phyloP scores from a whole-genome alignment of 352 stramenopile species.

The Phytophthora quininea region DNA sequence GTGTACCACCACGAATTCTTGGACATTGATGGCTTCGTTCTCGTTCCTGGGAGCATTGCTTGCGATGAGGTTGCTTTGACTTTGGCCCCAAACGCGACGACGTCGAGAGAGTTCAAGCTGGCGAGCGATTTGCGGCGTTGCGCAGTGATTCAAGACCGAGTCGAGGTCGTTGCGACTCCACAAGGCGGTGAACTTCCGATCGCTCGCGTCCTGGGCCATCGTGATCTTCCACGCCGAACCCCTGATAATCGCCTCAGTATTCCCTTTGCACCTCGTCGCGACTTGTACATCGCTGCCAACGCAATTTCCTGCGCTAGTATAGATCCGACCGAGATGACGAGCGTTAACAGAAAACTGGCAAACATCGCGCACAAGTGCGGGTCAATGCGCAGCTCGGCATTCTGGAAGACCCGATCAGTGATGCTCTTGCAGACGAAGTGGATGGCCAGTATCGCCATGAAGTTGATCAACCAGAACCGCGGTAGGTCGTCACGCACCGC shows the following conservation, averaged over 20 bases:
- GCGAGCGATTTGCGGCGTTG: conserved; percentile 33
- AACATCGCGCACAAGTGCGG: conserved; percentile 51
- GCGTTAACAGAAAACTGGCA: conserved; percentile 29
- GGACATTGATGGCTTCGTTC: background rate
- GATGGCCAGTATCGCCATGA: conserved; percentile 21
- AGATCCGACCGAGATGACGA: conserved; percentile 35
- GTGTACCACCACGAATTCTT: conserved; percentile 7
- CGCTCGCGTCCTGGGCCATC: conserved; percentile 10
- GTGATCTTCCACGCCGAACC: background rate
- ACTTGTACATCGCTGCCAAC: conserved; percentile 8
- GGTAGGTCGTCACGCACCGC: conserved; percentile 29
- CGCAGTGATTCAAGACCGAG: conserved; percentile 37
- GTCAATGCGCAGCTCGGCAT: conserved; percentile 38
- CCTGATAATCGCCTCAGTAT: background rate
- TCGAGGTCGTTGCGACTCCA: conserved; percentile 30
- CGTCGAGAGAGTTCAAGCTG: conserved; percentile 24
- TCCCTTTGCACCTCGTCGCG: background rate
- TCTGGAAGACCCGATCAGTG: conserved; percentile 29
- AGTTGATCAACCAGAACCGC: conserved; percentile 31
- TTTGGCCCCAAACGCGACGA: background rate
- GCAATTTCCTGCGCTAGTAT: conserved; percentile 28
- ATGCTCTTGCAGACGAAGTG: conserved; percentile 38
- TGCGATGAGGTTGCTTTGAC: background rate
- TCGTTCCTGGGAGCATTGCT: background rate
- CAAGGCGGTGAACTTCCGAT: conserved; percentile 31